These are phyloP conservation scores for Candida sonorensis DNA, from an alignment of 805 yeast species.

Conservation along the genomic window DNA sequence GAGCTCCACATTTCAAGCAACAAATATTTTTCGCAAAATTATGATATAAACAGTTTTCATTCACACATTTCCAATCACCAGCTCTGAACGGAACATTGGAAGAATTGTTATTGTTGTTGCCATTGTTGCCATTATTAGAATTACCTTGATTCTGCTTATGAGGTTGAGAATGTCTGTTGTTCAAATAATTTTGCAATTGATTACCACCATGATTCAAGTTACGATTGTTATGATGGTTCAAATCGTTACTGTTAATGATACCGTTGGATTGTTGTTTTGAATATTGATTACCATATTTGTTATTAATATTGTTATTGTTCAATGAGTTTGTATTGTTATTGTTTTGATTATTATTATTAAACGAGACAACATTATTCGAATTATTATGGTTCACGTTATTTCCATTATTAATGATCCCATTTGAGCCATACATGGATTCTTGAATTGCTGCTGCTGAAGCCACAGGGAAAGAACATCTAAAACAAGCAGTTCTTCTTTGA, in stretches of 20 bases:
- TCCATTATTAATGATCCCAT: conserved; percentile 5
- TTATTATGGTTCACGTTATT: conserved; percentile 13
- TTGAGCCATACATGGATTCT: conserved; percentile 40
- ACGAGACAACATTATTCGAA: no score
- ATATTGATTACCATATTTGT: conserved; percentile 9
- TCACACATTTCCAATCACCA: conserved; percentile 92
- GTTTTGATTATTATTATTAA: conserved; percentile 7
- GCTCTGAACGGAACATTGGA: conserved; percentile 86
- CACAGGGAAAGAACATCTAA: conserved; percentile 86
- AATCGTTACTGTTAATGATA: conserved; percentile 7
- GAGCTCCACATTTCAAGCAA: conserved; percentile 84
- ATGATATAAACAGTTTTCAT: conserved; percentile 76
- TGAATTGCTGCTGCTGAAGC: conserved; percentile 64
- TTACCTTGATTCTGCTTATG: background rate
- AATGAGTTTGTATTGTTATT: conserved; percentile 1
- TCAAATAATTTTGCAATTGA: conserved; percentile 8
- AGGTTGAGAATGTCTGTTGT: conserved; percentile 5
- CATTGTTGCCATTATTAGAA: no score
- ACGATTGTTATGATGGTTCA: conserved; percentile 11
- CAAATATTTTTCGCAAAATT: conserved; percentile 86
- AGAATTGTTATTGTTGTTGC: conserved; percentile 12
- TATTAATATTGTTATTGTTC: conserved; percentile 8
- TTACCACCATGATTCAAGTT: conserved; percentile 11
- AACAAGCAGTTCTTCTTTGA: conserved; percentile 90
- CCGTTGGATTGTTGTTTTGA: conserved; percentile 12